Conservation (phyloP, 495 filamentous ascomycete species). For the Apiosordaria backusii region DNA sequence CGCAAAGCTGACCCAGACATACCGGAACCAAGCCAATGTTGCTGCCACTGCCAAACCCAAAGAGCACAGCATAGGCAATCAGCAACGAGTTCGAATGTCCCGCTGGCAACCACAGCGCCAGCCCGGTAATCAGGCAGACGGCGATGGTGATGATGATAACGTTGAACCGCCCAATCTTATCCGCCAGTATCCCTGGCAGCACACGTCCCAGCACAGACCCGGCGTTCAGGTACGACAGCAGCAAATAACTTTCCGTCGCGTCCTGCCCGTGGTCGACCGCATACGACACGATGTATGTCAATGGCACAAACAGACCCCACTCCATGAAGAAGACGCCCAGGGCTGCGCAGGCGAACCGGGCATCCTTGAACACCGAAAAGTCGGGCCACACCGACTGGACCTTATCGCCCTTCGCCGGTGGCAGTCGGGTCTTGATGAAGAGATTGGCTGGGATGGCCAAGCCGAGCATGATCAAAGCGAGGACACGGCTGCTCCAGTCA, state of each 20-base stretch:
- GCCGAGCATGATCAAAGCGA: conserved; percentile 56
- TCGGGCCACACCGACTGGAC: conserved; percentile 44
- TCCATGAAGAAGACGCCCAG: conserved; percentile 56
- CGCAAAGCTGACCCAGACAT: conserved; percentile 86
- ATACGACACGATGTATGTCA: conserved; percentile 53
- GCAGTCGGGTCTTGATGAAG: conserved; percentile 52
- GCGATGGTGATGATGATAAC: conserved; percentile 52
- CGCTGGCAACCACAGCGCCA: conserved; percentile 80
- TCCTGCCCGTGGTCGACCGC: conserved; percentile 45
- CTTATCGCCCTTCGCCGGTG: conserved; percentile 33
- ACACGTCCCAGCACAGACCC: conserved; percentile 64
- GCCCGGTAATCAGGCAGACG: conserved; percentile 64
- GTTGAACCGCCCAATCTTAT: conserved; percentile 55
- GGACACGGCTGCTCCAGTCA: conserved; percentile 54
- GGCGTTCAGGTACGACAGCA: conserved; percentile 57
- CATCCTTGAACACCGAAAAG: conserved; percentile 52
- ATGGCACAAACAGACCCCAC: conserved; percentile 46
- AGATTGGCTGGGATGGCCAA: conserved; percentile 52
- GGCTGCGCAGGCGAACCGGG: conserved; percentile 52
- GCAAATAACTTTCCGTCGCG: conserved; percentile 58
- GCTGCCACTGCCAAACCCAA: conserved; percentile 81
- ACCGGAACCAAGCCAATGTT: conserved; percentile 85
- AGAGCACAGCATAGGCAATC: conserved; percentile 69
- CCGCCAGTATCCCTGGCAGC: conserved; percentile 65
- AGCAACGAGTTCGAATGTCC: conserved; percentile 56